Percentiles rank a stretch among this genome's conserved stretches.
phyloP scores from a whole-genome alignment of 225 moss, liverwort and hornwort genomes.

The Straminergon stramineum region DNA sequence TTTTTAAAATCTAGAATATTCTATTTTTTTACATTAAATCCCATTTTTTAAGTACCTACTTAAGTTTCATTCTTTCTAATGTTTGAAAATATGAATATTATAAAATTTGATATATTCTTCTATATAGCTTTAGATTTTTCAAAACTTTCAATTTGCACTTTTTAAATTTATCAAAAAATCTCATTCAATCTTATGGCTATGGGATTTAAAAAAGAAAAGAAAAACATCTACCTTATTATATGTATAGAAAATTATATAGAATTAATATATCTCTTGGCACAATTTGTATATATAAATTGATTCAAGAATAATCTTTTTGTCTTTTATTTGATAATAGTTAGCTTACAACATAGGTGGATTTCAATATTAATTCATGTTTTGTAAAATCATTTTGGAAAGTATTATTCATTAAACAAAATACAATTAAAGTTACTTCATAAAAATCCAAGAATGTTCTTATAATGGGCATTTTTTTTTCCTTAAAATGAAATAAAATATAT shows the following conservation, averaged over 20 bases:
- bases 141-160: not conserved
- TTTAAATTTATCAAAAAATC: not conserved
- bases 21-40: not conserved
- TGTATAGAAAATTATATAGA: not conserved
- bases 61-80: not conserved
- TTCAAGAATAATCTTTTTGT: not conserved
- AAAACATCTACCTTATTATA: not conserved
- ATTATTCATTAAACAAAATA: rapidly evolving
- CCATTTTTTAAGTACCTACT: not conserved
- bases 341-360: not conserved
- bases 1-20: not conserved
- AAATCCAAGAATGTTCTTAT: not conserved
- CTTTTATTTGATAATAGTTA: no score
- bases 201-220: no score
- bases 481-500: not conserved
- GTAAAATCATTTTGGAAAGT: not conserved
- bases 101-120: no score
- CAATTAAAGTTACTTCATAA: not conserved
- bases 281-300: not conserved
- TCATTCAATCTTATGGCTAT: rapidly evolving
- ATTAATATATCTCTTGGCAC: rapidly evolving
- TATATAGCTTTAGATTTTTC: not conserved
- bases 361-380: not conserved
- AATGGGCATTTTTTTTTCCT: not conserved
- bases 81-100: no score